phyloP scores from a whole-genome alignment of 805 yeast species.

The Dipodascus albidus region DNA sequence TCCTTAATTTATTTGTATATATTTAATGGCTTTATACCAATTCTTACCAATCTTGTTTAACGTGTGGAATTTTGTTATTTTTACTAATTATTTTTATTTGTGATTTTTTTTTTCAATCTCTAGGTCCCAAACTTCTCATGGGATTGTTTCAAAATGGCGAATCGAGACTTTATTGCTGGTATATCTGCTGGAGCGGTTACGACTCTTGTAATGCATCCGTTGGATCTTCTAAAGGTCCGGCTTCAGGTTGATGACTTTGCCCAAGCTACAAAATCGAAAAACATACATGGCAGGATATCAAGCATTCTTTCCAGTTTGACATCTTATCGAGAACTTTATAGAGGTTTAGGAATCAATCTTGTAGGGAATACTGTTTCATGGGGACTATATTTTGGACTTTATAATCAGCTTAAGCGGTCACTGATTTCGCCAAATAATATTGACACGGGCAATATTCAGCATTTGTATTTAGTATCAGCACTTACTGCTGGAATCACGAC shows the following conservation, averaged over 20 bases:
- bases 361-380: constrained; percentile 81
- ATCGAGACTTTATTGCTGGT: constrained; percentile 47
- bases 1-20: too few species aligned
- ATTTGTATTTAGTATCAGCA: constrained; percentile 43
- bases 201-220: constrained; percentile 76
- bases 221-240: constrained; percentile 76
- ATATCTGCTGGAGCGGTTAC: constrained; percentile 71
- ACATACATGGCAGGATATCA: neutral
- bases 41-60: too few species aligned
- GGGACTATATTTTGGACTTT: constrained; percentile 77
- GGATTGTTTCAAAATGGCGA: constrained; percentile 7
- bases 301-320: constrained; percentile 3
- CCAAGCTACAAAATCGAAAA: neutral
- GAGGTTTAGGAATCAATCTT: constrained; percentile 73
- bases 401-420: constrained; percentile 43
- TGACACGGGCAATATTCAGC: constrained; percentile 22
- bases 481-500: constrained; percentile 67
- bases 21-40: too few species aligned
- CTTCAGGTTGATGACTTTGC: constrained; percentile 46
- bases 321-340: constrained; percentile 33
- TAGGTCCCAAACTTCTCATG: neutral
- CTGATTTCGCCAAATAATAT: constrained; percentile 8
- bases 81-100: neutral
- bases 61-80: neutral
- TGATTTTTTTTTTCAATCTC: neutral